A percentile compares a stretch with the other conserved stretches of the same genome.
phyloP scores from a whole-genome alignment of 2,329 filamentous ascomycete species.

The Epichloe sibirici region DNA sequence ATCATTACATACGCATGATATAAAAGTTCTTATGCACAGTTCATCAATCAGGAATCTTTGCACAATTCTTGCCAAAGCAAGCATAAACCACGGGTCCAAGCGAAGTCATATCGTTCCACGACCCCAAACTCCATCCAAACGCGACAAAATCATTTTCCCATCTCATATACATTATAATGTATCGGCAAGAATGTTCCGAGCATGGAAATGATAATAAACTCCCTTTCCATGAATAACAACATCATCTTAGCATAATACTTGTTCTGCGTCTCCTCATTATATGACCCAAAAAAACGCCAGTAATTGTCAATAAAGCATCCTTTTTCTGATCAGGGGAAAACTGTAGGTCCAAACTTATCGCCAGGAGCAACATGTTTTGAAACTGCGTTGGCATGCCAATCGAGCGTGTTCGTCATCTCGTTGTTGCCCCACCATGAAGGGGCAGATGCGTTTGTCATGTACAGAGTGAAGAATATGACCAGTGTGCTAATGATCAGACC shows the following conservation, averaged over 20 bases:
- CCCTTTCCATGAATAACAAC: background rate
- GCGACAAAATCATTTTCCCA: background rate
- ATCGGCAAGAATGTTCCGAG: constrained; percentile 1
- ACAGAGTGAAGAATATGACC: constrained; percentile 57
- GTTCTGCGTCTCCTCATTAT: constrained; percentile 1
- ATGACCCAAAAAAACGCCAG: constrained; percentile 1
- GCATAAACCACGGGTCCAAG: background rate
- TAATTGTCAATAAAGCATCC: constrained; percentile 1
- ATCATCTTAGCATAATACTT: background rate
- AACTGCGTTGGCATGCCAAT: constrained; percentile 31
- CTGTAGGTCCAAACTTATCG: constrained; percentile 37
- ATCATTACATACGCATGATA: no score
- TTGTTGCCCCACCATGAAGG: constrained; percentile 54
- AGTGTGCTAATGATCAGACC: constrained; percentile 55
- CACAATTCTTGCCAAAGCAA: background rate
- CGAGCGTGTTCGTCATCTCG: constrained; percentile 33
- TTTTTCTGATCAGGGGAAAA: constrained; percentile 5
- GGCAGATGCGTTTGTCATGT: constrained; percentile 41
- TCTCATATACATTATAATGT: background rate
- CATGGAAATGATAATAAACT: background rate
- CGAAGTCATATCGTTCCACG: background rate
- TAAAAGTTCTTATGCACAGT: background rate
- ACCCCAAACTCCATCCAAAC: constrained; percentile 8
- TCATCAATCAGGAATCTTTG: constrained; percentile 8
- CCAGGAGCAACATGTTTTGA: constrained; percentile 28